These are phyloP conservation scores for Zygotorulaspora danielsina DNA, from an alignment of 805 yeast genomes.

Conservation along the genomic window DNA sequence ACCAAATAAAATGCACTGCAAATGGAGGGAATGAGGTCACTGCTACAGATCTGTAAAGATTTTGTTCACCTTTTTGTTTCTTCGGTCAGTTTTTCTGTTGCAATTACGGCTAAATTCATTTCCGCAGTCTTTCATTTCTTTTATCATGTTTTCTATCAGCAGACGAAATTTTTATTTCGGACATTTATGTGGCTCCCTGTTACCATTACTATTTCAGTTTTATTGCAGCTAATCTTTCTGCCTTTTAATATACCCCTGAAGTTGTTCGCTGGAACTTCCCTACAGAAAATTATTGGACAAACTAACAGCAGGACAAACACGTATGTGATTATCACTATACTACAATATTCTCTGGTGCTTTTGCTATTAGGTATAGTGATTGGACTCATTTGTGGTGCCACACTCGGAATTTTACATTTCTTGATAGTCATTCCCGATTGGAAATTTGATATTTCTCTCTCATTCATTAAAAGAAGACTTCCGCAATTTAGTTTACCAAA, in stretches of 20 bases:
- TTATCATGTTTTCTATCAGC: conserved; percentile 2
- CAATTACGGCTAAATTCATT: conserved; percentile 4
- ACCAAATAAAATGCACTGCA: not conserved
- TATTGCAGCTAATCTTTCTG: conserved; percentile 17
- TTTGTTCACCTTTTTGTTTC: conserved; percentile 11
- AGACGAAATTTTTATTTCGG: conserved; percentile 4
- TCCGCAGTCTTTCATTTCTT: conserved; percentile 1
- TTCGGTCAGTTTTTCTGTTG: conserved; percentile 11
- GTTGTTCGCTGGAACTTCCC: conserved; percentile 23
- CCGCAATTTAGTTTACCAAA: not conserved
- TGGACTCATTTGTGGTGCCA: conserved; percentile 22
- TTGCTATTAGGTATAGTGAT: conserved; percentile 20
- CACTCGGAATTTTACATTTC: conserved; percentile 24
- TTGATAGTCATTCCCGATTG: conserved; percentile 22
- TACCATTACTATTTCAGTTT: conserved; percentile 17
- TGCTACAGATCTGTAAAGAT: conserved; percentile 9
- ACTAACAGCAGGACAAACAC: conserved; percentile 15
- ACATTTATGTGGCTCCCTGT: conserved; percentile 20
- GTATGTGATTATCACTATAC: conserved; percentile 16
- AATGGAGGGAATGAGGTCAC: conserved; percentile 7
- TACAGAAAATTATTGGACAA: conserved; percentile 17
- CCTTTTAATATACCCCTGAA: conserved; percentile 30
- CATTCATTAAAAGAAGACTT: conserved; percentile 9
- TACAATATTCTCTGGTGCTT: conserved; percentile 27
- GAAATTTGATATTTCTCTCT: conserved; percentile 18